These are phyloP conservation scores for Pleurotus cornucopiae DNA, from an alignment of 768 basidiomycete species.

Conservation along the genomic window DNA sequence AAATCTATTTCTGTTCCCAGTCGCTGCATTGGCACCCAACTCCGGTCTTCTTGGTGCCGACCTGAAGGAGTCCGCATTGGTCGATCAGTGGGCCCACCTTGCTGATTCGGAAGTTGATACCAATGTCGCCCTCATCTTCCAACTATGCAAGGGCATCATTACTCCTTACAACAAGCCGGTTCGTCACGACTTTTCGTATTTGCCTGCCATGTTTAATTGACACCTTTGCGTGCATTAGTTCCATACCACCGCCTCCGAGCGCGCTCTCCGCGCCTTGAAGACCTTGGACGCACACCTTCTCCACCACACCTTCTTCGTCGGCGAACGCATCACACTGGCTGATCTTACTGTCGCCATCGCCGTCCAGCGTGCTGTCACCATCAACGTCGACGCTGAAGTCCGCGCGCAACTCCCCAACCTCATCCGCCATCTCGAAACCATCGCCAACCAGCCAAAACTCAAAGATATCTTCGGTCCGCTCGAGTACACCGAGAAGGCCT, in stretches of 20 bases:
- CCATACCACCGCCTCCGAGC: conserved; percentile 52
- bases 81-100: conserved; percentile 85
- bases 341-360: conserved; percentile 69
- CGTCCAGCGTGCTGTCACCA: conserved; percentile 48
- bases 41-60: conserved; percentile 69
- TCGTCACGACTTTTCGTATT: conserved; percentile 21
- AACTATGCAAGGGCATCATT: conserved; percentile 41
- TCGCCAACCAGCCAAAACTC: conserved; percentile 79
- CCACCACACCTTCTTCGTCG: conserved; percentile 84
- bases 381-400: conserved; percentile 59
- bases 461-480: conserved; percentile 61
- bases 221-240: conserved; percentile 33
- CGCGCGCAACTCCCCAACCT: conserved; percentile 72
- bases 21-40: conserved; percentile 74
- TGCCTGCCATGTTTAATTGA: background rate
- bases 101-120: conserved; percentile 59
- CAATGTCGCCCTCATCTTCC: conserved; percentile 30
- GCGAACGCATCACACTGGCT: conserved; percentile 92
- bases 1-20: conserved; percentile 34
- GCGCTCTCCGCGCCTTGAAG: conserved; percentile 51
- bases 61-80: conserved; percentile 61
- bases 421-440: conserved; percentile 82
- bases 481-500: conserved; percentile 62
- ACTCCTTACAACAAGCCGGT: conserved; percentile 82
- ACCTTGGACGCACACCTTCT: conserved; percentile 73